A percentile compares a stretch with the other conserved stretches of the same genome.
Conservation (phyloP, 345 rosid species). For the Sonneratia alba region DNA sequence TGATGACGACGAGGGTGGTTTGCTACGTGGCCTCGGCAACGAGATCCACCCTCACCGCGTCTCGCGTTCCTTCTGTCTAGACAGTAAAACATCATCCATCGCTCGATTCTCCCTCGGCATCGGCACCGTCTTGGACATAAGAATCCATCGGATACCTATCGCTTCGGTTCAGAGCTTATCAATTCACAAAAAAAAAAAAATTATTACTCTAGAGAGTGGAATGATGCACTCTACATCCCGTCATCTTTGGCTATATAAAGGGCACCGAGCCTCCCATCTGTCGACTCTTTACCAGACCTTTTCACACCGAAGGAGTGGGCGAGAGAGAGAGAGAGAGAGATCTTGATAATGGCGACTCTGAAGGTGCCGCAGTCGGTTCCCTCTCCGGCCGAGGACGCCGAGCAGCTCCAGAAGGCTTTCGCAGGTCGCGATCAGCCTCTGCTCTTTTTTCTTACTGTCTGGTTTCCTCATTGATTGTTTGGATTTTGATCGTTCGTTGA, state of each 20-base stretch:
- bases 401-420: constrained; percentile 80
- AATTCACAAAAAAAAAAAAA: too few species aligned
- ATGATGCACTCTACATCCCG: not conserved
- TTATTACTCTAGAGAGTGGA: too few species aligned
- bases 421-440: constrained; percentile 30
- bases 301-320: not conserved
- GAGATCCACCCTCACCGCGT: too few species aligned
- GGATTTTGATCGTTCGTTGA: not conserved
- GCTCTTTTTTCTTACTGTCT: not conserved
- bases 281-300: not conserved
- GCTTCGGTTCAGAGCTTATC: too few species aligned
- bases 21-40: too few species aligned
- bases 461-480: not conserved
- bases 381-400: constrained; percentile 71
- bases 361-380: constrained; percentile 57
- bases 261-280: not conserved
- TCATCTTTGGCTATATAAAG: not conserved
- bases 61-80: too few species aligned
- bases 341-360: constrained; percentile 51
- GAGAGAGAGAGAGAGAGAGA: not conserved
- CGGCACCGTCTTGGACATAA: too few species aligned
- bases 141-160: too few species aligned
- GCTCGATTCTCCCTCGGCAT: too few species aligned
- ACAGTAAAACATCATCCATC: too few species aligned
- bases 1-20: too few species aligned